A percentile compares a stretch with the other conserved stretches of the same genome.
These are phyloP conservation scores for Ramularia collo-cygni DNA, from an alignment of 2,329 filamentous ascomycete species.

Conservation along the genomic window DNA sequence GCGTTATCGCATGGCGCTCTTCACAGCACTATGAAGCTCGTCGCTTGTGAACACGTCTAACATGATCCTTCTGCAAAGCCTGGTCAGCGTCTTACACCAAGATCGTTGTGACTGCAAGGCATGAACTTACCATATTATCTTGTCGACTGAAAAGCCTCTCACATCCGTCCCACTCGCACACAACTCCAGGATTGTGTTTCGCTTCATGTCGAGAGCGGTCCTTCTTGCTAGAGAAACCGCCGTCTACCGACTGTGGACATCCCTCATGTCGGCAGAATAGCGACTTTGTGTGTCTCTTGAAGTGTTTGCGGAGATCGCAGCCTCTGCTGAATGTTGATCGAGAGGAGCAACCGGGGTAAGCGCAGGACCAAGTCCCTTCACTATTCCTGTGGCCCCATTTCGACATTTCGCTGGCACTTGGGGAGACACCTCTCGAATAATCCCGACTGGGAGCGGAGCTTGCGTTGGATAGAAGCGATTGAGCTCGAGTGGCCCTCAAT, in stretches of 20 bases:
- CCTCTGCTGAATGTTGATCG: conserved; percentile 51
- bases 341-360: conserved; percentile 53
- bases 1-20: neutral
- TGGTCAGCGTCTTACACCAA: neutral
- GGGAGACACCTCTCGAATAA: conserved; percentile 26
- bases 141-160: conserved; percentile 53
- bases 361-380: conserved; percentile 51
- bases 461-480: conserved; percentile 24
- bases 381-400: conserved; percentile 38
- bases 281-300: conserved; percentile 55
- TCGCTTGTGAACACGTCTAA: conserved; percentile 23
- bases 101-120: neutral
- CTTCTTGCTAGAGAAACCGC: conserved; percentile 58
- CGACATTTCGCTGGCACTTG: conserved; percentile 28
- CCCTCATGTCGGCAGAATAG: conserved; percentile 54
- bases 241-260: conserved; percentile 50
- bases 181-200: conserved; percentile 53
- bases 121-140: conserved; percentile 53
- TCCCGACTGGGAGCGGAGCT: conserved; percentile 23
- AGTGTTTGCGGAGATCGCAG: conserved; percentile 57
- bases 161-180: conserved; percentile 53
- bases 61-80: conserved; percentile 23
- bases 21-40: conserved; percentile 2
- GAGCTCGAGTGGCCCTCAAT: conserved; percentile 16
- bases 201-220: conserved; percentile 56